Evolutionary conservation across 495 filamentous ascomycete genomes (phyloP), one percentile per base, ranked within the genome.

Genomic region (Hypoxylon subgilvum): DNA sequence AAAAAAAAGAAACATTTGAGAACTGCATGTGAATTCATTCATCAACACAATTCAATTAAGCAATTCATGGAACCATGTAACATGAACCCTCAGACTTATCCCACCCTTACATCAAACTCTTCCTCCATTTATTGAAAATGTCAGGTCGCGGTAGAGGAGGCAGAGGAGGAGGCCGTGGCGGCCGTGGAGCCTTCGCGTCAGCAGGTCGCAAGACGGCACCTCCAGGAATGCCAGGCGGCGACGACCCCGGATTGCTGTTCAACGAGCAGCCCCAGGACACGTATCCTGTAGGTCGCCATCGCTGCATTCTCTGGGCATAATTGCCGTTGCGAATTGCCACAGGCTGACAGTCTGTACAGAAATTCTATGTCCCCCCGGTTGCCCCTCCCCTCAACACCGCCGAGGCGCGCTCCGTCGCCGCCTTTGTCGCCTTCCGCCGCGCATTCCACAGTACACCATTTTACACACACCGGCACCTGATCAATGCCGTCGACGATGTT

Each of bases 371-470:
- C 36, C 68, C 81, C 1, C 79, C 79, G 12, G 40, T 59, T 21
- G 70, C 77, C 0, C 66, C 71, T 4, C 41, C 61, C 12, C 74
- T 78, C 43, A 66, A 70, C 35, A 52, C 63, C 7, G 63, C 68
- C 18, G 79, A 82, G 59, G 66, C 70, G 25, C 71, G 70, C 43
- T 65, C 76, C 53, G 65, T 84, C 43, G 65, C 70, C 1, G 63
- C 63, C 62, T 82, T 80, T 64, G 70, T 79, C 57, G 59, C 73
- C 19, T 72, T 82, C 60, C 79, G 78, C 39, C 69, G 69, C 13
- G 69, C 77, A 35, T 72, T 77, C 64, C 79, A 83, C 61, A 68
- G 73, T 36, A 66, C 70, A 0, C 78, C 80, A 0, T 69, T 81
- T 27, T 84, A 82, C 62, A 83, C 80, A 6, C 71, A 80, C 43